A percentile compares a stretch with the other conserved stretches of the same genome.
These are phyloP conservation scores for Aphanomyces invadans DNA, from an alignment of 352 stramenopile species.

Conservation along the genomic window DNA sequence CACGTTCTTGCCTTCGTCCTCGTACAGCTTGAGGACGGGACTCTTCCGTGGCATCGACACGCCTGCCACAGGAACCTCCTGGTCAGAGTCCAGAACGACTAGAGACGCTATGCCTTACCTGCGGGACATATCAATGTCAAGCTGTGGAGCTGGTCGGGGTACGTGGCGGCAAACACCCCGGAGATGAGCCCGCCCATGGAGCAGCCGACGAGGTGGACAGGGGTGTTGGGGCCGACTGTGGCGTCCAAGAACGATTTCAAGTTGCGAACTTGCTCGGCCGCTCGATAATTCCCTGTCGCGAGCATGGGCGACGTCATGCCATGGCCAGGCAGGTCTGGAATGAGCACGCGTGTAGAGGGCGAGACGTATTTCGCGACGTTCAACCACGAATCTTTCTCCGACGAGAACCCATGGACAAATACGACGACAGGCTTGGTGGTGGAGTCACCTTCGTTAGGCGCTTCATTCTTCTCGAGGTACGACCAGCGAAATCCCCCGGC, in stretches of 20 bases:
- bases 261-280: conserved; percentile 39
- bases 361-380: conserved; percentile 40
- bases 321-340: conserved; percentile 58
- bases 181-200: conserved; percentile 73
- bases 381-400: conserved; percentile 59
- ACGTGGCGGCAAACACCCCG: conserved; percentile 53
- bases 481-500: conserved; percentile 7
- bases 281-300: conserved; percentile 35
- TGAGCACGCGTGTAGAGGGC: conserved; percentile 46
- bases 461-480: neutral
- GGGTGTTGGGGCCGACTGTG: conserved; percentile 39
- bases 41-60: conserved; percentile 60
- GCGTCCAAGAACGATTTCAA: conserved; percentile 53
- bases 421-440: too few species aligned
- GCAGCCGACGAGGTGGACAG: conserved; percentile 58
- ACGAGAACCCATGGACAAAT: conserved; percentile 66
- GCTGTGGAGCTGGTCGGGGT: conserved; percentile 44
- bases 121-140: conserved; percentile 67
- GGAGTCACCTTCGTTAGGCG: too few species aligned
- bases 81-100: too few species aligned
- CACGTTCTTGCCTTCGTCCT: conserved; percentile 53
- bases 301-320: conserved; percentile 37
- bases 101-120: too few species aligned
- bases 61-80: conserved; percentile 24
- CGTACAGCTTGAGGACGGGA: conserved; percentile 39